A percentile compares a stretch with the other conserved stretches of the same genome.
Conservation (phyloP, 495 filamentous ascomycete species). For the Penicillium arizonense region DNA sequence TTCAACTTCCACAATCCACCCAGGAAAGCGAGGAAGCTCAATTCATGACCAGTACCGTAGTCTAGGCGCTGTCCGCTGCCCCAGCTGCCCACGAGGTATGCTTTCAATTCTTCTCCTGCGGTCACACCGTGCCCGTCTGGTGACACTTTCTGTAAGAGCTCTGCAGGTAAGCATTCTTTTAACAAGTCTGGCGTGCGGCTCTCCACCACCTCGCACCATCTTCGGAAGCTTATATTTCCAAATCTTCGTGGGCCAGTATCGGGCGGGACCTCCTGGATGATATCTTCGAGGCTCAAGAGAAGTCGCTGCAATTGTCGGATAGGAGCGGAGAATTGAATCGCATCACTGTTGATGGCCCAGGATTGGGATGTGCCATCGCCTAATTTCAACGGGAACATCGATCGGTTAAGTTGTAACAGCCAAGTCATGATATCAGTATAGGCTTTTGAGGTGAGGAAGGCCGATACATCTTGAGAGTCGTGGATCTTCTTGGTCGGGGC, state of each 20-base stretch:
- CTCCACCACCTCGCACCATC: conserved; percentile 71
- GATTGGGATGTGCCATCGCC: conserved; percentile 39
- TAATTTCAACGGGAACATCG: conserved; percentile 71
- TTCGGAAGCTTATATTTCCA: conserved; percentile 85
- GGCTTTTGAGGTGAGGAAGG: conserved; percentile 74
- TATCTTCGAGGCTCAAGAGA: conserved; percentile 56
- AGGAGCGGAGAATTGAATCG: conserved; percentile 53
- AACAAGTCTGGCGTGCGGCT: conserved; percentile 57
- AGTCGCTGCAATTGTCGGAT: conserved; percentile 63
- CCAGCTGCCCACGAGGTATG: conserved; percentile 84
- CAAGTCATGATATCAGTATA: conserved; percentile 86
- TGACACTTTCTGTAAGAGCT: conserved; percentile 42
- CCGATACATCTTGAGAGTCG: conserved; percentile 71
- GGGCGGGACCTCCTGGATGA: conserved; percentile 78
- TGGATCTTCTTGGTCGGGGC: conserved; percentile 70
- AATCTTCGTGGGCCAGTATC: conserved; percentile 84
- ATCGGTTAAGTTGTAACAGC: conserved; percentile 81
- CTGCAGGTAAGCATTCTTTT: conserved; percentile 55
- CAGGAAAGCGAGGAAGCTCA: conserved; percentile 91
- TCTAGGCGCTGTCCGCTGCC: conserved; percentile 87
- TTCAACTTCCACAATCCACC: conserved; percentile 88
- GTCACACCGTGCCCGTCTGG: conserved; percentile 26
- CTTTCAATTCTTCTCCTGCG: conserved; percentile 63
- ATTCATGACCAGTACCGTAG: conserved; percentile 94
- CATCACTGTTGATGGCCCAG: conserved; percentile 53